Base-by-base conservation (phyloP, 176 grass and related monocot genomes). In the Oryza longistaminata region DNA sequence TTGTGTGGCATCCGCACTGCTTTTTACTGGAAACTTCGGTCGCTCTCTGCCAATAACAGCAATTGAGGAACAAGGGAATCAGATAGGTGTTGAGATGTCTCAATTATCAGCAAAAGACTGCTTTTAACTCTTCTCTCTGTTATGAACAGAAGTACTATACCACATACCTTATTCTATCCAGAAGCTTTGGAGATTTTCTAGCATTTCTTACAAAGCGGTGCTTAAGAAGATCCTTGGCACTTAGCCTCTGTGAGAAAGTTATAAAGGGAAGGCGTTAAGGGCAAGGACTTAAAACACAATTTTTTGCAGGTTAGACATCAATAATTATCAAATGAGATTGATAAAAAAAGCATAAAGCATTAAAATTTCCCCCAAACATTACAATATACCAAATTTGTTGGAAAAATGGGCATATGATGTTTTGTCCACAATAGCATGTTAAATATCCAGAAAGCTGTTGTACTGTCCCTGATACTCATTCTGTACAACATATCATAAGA, bases 151-250 rank as follows among this genome's bases (percentile, higher is more conserved):
- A 75, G 27, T 69, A 10, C 7, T 43, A 66, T 25, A 78, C 0
- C 11, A 77, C 42, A 61, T 82, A 95, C 93, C 91, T 99, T 92
- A 99, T 99, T 99, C 97, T 96, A 80, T 99, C 97, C 81, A 96
- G 34, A 87, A 99, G 90, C 84, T 93, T 99, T 61, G 90, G 66
- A 79, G 83, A 94, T 85, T 92, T 99, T 85, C 97, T 81, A 21
- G 97, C 97, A 94, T 94, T 92, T 84, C 88, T 96, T 84, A 99
- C 96, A 60, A 96, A 99, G 29, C 97, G 93, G 65, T 96, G 93
- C 87, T 94, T 99, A 45, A 99, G 91, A 87, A 99, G 93, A 50
- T 99, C 97, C 88, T 99, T 99, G 66, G 97, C 91, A 90, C 88
- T 99, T 89, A 88, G 92, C 78, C 97, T 92, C 97, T 99, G 88